Evolutionary conservation across 2,329 filamentous ascomycete genomes (phyloP).

Genomic region (Capronia coronata): DNA sequence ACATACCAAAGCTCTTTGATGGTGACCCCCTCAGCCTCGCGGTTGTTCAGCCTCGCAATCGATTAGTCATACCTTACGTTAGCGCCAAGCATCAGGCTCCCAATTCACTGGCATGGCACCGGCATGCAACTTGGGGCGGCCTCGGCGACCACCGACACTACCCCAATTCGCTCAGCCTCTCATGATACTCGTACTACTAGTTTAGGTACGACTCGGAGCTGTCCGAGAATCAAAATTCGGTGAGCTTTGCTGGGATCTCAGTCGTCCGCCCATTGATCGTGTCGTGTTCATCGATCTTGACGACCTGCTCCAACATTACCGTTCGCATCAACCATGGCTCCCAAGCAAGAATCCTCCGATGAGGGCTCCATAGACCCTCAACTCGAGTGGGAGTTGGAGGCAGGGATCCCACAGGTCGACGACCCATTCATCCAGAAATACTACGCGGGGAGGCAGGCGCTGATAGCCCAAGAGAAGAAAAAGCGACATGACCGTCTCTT

Average conservation of each 20-base stretch:
- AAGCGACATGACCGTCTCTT: slow-evolving; percentile 72
- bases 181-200: too few species aligned
- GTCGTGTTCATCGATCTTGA: not conserved
- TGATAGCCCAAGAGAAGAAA: slow-evolving; percentile 75
- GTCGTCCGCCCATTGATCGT: not conserved
- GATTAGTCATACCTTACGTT: not conserved
- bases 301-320: too few species aligned
- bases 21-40: not conserved
- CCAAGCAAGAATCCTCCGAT: slow-evolving; percentile 15
- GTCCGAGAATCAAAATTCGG: too few species aligned
- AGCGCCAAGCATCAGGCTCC: not conserved
- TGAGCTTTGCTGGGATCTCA: not conserved
- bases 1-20: not conserved
- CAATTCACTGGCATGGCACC: not conserved
- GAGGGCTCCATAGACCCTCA: slow-evolving; percentile 23
- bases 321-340: slow-evolving; percentile 6
- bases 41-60: not conserved
- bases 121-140: too few species aligned
- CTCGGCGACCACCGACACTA: too few species aligned
- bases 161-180: too few species aligned
- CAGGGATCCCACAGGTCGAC: slow-evolving; percentile 43
- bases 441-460: slow-evolving; percentile 63
- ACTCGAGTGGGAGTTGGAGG: slow-evolving; percentile 35
- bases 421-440: slow-evolving; percentile 82
- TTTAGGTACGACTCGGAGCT: too few species aligned